Conservation (phyloP, 345 rosid species). For the Populus simonii region DNA sequence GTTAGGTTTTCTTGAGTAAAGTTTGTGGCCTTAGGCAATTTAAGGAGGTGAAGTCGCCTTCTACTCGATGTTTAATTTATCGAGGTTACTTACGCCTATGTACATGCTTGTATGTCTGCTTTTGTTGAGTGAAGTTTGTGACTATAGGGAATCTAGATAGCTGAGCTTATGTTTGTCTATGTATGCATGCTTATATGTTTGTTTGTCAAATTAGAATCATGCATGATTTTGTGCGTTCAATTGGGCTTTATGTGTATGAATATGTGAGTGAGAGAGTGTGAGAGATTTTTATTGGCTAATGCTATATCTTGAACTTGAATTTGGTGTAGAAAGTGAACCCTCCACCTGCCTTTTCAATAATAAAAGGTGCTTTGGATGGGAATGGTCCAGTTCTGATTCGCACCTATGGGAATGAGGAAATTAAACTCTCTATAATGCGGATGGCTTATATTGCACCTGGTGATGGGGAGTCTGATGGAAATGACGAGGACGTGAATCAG, state of each 20-base stretch:
- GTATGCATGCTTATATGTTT: background rate
- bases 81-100: background rate
- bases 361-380: constrained; percentile 68
- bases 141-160: background rate
- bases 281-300: background rate
- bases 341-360: constrained; percentile 60
- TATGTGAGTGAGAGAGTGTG: background rate
- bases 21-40: background rate
- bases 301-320: background rate
- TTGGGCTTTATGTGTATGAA: background rate
- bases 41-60: background rate
- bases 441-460: constrained; percentile 42
- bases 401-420: constrained; percentile 62
- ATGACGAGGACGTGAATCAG: constrained; percentile 70
- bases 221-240: background rate
- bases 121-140: background rate
- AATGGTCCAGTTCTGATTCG: constrained; percentile 72
- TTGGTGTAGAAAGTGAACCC: constrained; percentile 72
- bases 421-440: constrained; percentile 62
- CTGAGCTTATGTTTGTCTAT: background rate
- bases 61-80: background rate
- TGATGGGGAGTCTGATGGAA: constrained; percentile 46
- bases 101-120: background rate
- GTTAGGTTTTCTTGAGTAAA: background rate
- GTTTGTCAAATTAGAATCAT: background rate